These are phyloP conservation scores for Cystofilobasidium capitatum DNA, from an alignment of 768 basidiomycete species.

Conservation along the genomic window DNA sequence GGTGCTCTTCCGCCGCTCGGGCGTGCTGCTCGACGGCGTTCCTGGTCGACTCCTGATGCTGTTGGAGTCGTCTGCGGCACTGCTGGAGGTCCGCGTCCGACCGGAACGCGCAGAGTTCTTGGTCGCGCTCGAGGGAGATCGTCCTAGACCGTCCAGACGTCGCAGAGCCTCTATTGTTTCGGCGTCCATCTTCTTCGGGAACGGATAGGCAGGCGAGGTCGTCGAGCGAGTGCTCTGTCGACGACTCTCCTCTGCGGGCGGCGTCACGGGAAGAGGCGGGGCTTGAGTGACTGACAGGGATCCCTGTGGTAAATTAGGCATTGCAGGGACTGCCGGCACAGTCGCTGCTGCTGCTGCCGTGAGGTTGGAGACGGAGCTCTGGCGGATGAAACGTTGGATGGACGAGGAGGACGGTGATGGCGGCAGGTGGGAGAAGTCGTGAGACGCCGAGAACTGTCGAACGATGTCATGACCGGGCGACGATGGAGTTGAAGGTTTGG, in stretches of 20 bases:
- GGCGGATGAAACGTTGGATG: slow-evolving; percentile 18
- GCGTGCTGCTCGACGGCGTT: slow-evolving; percentile 12
- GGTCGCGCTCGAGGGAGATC: slow-evolving; percentile 13
- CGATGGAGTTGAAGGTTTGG: slow-evolving; percentile 3
- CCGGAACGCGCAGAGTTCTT: not conserved
- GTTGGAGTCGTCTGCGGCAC: not conserved
- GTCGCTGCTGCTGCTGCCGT: not conserved
- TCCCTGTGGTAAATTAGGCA: not conserved
- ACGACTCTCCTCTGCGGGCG: not conserved
- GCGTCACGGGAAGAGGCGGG: not conserved
- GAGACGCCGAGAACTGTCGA: slow-evolving; percentile 14
- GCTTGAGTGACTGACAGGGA: not conserved
- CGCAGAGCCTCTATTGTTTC: slow-evolving; percentile 21
- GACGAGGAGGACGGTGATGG: slow-evolving; percentile 24
- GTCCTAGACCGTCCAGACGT: slow-evolving; percentile 14
- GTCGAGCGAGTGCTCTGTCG: not conserved
- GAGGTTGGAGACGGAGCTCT: slow-evolving; percentile 4
- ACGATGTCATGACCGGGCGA: slow-evolving; percentile 16
- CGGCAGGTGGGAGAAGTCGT: slow-evolving; percentile 26
- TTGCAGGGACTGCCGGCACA: not conserved
- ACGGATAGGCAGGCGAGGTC: not conserved
- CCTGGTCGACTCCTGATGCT: slow-evolving; percentile 12
- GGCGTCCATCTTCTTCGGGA: slow-evolving; percentile 2
- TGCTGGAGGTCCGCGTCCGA: slow-evolving; percentile 5
- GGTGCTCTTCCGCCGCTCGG: not conserved